Conservation (phyloP, 257 asterid genomes). For the Solanum pennellii region DNA sequence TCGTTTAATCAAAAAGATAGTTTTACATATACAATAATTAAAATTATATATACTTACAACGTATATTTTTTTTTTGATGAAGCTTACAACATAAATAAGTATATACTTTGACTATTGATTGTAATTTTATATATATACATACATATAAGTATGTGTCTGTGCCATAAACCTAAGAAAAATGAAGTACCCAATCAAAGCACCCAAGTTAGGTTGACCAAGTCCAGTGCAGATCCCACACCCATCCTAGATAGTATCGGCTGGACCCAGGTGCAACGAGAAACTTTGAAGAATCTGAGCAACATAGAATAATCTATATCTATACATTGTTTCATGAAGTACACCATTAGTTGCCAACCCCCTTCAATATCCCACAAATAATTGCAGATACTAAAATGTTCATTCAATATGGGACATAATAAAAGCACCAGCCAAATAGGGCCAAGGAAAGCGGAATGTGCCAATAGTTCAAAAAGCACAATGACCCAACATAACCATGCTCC, state of each 20-base stretch:
- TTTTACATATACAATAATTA: neutral
- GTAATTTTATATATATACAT: neutral
- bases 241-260: neutral
- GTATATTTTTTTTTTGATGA: neutral
- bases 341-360: neutral
- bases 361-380: neutral
- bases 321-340: neutral
- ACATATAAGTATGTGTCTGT: neutral
- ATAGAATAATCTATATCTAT: neutral
- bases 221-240: neutral
- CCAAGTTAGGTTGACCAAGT: neutral
- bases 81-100: neutral
- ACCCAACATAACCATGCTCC: neutral
- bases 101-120: neutral
- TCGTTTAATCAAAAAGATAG: neutral
- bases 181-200: neutral
- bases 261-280: neutral
- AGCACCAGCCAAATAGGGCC: neutral
- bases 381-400: neutral
- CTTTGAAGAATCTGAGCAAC: neutral
- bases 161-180: neutral
- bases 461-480: neutral
- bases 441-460: neutral
- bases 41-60: neutral
- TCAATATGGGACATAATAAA: neutral